These are phyloP conservation scores for Blumeriella jaapii DNA, from an alignment of 2,329 filamentous ascomycete genomes.

Conservation along the genomic window DNA sequence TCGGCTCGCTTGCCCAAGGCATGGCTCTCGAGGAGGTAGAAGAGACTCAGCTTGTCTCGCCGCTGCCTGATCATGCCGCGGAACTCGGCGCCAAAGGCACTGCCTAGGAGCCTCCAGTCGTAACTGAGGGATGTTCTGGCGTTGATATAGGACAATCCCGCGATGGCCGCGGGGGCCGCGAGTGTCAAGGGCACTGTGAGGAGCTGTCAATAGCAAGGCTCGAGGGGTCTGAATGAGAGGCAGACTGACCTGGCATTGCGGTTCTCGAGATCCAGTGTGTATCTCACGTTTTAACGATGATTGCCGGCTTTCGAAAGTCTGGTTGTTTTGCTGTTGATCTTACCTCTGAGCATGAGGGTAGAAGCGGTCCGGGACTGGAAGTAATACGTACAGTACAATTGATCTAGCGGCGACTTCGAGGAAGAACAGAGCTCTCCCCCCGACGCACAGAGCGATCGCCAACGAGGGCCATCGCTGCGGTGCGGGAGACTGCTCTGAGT, in stretches of 20 bases:
- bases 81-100: slow-evolving; percentile 36
- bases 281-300: too few species aligned
- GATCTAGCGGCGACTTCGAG: too few species aligned
- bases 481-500: too few species aligned
- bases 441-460: too few species aligned
- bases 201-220: slow-evolving; percentile 1
- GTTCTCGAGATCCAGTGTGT: too few species aligned
- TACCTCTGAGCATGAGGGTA: too few species aligned
- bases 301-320: too few species aligned
- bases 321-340: too few species aligned
- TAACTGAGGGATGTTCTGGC: slow-evolving; percentile 56
- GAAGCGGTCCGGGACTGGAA: too few species aligned
- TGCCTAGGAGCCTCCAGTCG: slow-evolving; percentile 50
- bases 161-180: slow-evolving; percentile 49
- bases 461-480: too few species aligned
- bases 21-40: slow-evolving; percentile 61
- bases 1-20: slow-evolving; percentile 45
- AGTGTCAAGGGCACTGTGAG: slow-evolving; percentile 37
- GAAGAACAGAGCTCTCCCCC: too few species aligned
- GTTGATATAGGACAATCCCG: slow-evolving; percentile 67
- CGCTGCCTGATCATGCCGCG: slow-evolving; percentile 37
- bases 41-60: slow-evolving; percentile 54
- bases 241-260: slow-evolving; percentile 19
- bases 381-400: too few species aligned
- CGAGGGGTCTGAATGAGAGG: neutral